A percentile compares a stretch with the other conserved stretches of the same genome.
Evolutionary conservation across 345 rosid species (phyloP).

Genomic region (Dovyalis caffra): DNA sequence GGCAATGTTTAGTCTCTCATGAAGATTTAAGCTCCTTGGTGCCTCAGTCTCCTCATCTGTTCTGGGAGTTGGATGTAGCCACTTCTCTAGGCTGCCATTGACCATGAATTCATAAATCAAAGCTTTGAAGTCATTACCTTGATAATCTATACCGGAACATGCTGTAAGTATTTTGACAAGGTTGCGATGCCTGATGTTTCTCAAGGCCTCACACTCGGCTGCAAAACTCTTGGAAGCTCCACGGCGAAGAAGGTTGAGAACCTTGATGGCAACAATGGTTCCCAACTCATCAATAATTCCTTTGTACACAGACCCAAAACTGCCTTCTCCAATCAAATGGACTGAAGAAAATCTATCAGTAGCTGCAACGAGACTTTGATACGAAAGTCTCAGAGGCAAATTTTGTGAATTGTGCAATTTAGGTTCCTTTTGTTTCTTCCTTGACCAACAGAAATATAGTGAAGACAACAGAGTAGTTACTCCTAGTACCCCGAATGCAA

Average conservation of each 20-base stretch:
- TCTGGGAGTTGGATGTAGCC: neutral
- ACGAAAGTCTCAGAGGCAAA: neutral
- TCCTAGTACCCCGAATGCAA: neutral
- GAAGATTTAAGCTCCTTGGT: neutral
- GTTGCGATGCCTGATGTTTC: neutral
- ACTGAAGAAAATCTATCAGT: constrained; percentile 1
- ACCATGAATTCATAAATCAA: constrained; percentile 11
- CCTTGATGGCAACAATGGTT: constrained; percentile 3
- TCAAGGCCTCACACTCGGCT: constrained; percentile 7
- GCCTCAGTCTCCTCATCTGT: neutral
- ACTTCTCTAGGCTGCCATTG: constrained; percentile 13
- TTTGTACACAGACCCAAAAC: constrained; percentile 9
- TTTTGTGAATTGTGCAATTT: neutral
- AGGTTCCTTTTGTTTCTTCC: neutral
- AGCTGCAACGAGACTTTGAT: neutral
- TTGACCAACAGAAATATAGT: neutral
- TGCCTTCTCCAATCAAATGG: neutral
- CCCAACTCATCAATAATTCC: neutral
- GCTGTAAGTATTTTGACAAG: constrained; percentile 6
- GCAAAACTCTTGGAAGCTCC: constrained; percentile 6
- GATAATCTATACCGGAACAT: constrained; percentile 6
- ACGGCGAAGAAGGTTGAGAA: neutral
- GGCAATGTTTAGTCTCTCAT: constrained; percentile 1
- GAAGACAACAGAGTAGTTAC: neutral
- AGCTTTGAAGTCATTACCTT: constrained; percentile 10